These are phyloP conservation scores for Apiosordaria backusii DNA, from an alignment of 495 filamentous ascomycete genomes.

Conservation along the genomic window DNA sequence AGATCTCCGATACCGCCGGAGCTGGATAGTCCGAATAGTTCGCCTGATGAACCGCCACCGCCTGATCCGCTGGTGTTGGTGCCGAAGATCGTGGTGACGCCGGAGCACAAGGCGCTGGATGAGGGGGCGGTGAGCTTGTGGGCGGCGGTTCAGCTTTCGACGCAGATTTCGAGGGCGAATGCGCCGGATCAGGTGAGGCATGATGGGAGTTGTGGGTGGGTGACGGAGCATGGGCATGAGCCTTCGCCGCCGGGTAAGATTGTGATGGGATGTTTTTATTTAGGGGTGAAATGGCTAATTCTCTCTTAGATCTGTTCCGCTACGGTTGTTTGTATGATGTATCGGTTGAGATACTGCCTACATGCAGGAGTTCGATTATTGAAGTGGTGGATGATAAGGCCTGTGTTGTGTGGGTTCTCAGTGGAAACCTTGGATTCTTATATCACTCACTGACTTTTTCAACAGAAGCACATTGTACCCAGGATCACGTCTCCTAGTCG, in stretches of 20 bases:
- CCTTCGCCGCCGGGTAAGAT: background rate
- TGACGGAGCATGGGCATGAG: background rate
- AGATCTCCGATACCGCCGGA: background rate
- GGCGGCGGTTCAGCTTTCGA: slow-evolving; percentile 47
- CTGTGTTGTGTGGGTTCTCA: slow-evolving; percentile 27
- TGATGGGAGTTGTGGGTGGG: background rate
- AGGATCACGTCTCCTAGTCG: slow-evolving; percentile 37
- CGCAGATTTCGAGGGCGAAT: slow-evolving; percentile 30
- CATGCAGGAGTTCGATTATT: slow-evolving; percentile 29
- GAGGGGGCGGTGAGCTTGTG: slow-evolving; percentile 36
- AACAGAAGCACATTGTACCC: slow-evolving; percentile 33
- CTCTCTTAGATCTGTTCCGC: slow-evolving; percentile 20
- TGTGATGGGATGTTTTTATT: background rate
- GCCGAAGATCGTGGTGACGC: slow-evolving; percentile 44
- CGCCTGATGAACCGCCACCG: background rate
- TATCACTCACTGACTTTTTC: background rate
- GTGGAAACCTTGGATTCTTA: background rate
- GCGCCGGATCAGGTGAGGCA: slow-evolving; percentile 17
- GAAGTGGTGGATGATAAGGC: slow-evolving; percentile 35
- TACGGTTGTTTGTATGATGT: slow-evolving; percentile 46
- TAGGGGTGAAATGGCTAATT: background rate
- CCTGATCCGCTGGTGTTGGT: slow-evolving; percentile 36
- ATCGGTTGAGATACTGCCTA: slow-evolving; percentile 36
- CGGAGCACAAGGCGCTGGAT: slow-evolving; percentile 49
- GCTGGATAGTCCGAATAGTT: slow-evolving; percentile 1